Base-by-base conservation (phyloP, 129 eudicot genomes). In the Flaveria robusta region DNA sequence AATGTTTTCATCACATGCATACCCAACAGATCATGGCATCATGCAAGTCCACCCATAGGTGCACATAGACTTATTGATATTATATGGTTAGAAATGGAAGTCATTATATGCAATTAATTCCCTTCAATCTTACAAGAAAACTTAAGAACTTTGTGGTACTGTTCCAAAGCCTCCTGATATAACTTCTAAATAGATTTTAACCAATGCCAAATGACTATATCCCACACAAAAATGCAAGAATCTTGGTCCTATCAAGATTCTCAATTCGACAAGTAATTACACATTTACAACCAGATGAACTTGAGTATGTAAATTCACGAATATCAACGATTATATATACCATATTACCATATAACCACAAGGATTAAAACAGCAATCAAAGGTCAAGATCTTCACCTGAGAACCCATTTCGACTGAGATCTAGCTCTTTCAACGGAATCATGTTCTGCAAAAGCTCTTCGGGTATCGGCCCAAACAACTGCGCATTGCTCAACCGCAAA, bases 331-430 rank as follows among this genome's bases (percentile, higher is more conserved):
- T 14, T 66, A 49, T 14, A 55, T 7, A 16, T 16, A 73, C 12
- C 49, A 37, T 37, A 37, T 37, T 55, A 43, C 6, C 31, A 79
- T 49, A 60, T 7, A 10, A 79, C 26, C 16, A 49, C 12, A 71
- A 39, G 5, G 13, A 49, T 24, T 7, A 63, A 47, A 72, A 59
- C 52, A 20, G 54, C 63, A 26, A 52, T 23, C 27, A 74, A 80
- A 73, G 37, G 27, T 45, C 66, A 67, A 71, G 69, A 51, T 59
- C 65, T 85, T 85, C 79, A 91, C 99, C 99, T 19, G 96, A 91
- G 83, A 95, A 95, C 16, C 94, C 92, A 79, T 95, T 95, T 70
- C 88, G 83, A 83, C 96, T 95, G 27, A 95, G 99, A 95, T 95
- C 99, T 74, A 95, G 60, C 83, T 89, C 99, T 68, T 71, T 74